These are phyloP conservation scores for Gossypium australe DNA, from an alignment of 345 rosid species.

Conservation along the genomic window DNA sequence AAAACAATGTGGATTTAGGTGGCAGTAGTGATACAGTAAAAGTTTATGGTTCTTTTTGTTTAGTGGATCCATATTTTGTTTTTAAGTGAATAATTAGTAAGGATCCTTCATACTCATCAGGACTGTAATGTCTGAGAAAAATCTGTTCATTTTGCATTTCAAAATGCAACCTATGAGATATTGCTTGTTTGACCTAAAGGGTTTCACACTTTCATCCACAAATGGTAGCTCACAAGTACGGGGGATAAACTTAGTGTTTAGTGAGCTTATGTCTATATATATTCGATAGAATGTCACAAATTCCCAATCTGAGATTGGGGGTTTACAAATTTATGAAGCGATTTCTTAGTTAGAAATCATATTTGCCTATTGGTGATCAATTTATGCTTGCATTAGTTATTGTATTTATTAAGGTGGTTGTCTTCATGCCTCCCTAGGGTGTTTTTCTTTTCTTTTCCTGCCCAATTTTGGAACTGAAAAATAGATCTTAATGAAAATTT, in stretches of 20 bases:
- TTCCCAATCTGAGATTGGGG: background rate
- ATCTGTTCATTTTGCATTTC: background rate
- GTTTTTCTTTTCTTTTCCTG: too few species aligned
- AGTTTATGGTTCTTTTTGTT: background rate
- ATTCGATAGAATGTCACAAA: background rate
- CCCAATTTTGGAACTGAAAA: background rate
- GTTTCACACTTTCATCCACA: background rate
- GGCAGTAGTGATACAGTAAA: background rate
- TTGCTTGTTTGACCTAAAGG: background rate
- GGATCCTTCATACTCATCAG: background rate
- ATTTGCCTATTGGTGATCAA: background rate
- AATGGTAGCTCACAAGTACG: background rate
- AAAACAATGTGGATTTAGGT: background rate
- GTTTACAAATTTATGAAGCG: background rate
- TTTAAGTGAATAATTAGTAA: background rate
- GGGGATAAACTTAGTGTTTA: background rate
- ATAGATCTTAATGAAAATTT: background rate
- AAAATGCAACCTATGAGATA: background rate
- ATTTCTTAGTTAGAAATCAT: background rate
- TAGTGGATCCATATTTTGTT: background rate
- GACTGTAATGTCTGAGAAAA: background rate
- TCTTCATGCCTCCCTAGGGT: too few species aligned
- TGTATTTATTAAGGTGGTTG: too few species aligned
- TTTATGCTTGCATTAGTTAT: background rate
- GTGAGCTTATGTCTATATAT: conserved; percentile 18